phyloP scores from a whole-genome alignment of 345 rosid species.

The Populus pruinosa region DNA sequence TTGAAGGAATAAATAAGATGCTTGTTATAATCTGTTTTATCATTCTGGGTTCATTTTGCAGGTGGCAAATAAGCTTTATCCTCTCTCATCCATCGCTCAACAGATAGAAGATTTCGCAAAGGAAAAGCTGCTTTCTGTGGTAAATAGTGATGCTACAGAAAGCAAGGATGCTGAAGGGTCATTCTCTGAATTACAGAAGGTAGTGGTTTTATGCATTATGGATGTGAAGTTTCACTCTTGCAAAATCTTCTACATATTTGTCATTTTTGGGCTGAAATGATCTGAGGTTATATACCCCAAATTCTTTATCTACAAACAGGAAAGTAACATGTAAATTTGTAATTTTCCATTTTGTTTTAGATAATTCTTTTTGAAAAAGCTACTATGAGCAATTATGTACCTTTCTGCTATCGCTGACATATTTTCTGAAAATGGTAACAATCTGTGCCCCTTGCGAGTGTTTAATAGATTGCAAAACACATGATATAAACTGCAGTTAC shows the following conservation, averaged over 20 bases:
- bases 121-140: constrained; percentile 59
- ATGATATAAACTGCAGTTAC: no score
- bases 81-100: constrained; percentile 62
- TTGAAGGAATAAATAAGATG: constrained; percentile 6
- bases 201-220: constrained; percentile 23
- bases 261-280: not conserved
- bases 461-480: no score
- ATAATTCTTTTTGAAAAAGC: not conserved
- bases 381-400: not conserved
- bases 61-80: constrained; percentile 96
- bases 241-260: not conserved
- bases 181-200: constrained; percentile 49
- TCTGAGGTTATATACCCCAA: no score
- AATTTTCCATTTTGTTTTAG: not conserved
- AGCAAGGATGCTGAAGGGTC: constrained; percentile 44
- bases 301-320: not conserved
- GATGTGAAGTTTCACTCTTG: not conserved
- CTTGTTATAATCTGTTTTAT: constrained; percentile 18
- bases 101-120: constrained; percentile 86
- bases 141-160: constrained; percentile 37
- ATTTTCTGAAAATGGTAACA: no score
- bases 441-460: no score
- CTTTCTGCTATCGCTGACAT: not conserved
- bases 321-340: not conserved
- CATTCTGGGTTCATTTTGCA: constrained; percentile 33